These are phyloP conservation scores for Pseudogymnoascus sp. DNA, from an alignment of 2,329 filamentous ascomycete genomes.

Conservation along the genomic window DNA sequence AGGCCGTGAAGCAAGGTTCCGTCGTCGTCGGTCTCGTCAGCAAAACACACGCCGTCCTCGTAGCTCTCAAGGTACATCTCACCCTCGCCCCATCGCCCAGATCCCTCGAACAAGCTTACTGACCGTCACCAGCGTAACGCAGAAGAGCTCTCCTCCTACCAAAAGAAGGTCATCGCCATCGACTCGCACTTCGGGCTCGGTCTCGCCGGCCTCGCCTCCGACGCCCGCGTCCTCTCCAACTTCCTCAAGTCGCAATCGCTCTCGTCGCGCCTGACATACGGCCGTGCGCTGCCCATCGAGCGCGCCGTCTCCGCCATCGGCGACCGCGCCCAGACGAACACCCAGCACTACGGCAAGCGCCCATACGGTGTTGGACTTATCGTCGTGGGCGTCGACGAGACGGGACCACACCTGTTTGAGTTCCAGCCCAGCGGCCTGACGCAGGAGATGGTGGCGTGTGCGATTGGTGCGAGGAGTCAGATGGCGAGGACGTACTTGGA, in stretches of 20 bases:
- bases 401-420: slow-evolving; percentile 92
- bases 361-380: slow-evolving; percentile 93
- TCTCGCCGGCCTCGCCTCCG: slow-evolving; percentile 92
- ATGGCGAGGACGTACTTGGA: slow-evolving; percentile 98
- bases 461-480: slow-evolving; percentile 90
- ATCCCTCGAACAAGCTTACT: slow-evolving; percentile 9
- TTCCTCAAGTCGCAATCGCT: slow-evolving; percentile 99
- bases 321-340: slow-evolving; percentile 95
- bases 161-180: slow-evolving; percentile 97
- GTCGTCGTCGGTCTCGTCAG: slow-evolving; percentile 94
- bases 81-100: slow-evolving; percentile 3
- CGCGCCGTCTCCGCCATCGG: slow-evolving; percentile 87
- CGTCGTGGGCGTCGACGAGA: slow-evolving; percentile 87
- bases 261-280: slow-evolving; percentile 89
- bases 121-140: slow-evolving; percentile 68
- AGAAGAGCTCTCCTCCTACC: slow-evolving; percentile 98
- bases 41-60: slow-evolving; percentile 95
- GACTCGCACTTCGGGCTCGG: slow-evolving; percentile 93
- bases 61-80: slow-evolving; percentile 76
- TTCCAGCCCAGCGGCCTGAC: slow-evolving; percentile 96
- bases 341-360: slow-evolving; percentile 91
- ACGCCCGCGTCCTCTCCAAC: slow-evolving; percentile 98
- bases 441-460: slow-evolving; percentile 93
- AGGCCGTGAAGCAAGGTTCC: slow-evolving; percentile 98
- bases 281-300: slow-evolving; percentile 82